phyloP scores from a whole-genome alignment of 768 basidiomycete species.

The Leccinum subgranulosum region DNA sequence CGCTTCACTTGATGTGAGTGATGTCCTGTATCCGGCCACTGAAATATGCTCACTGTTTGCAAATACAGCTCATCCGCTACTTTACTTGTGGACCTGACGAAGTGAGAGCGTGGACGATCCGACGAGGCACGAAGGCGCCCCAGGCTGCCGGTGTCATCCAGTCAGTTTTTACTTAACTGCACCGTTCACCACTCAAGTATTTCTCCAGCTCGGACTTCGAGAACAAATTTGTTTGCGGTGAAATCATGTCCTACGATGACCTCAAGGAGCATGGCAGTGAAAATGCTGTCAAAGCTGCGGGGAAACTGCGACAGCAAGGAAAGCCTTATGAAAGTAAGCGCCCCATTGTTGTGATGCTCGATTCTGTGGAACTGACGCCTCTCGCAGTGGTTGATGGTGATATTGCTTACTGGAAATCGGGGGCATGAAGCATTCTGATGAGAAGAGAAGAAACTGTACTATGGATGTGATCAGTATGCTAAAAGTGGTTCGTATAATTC shows the following conservation, averaged over 20 bases:
- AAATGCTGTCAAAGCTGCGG: conserved; percentile 87
- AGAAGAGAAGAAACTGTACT: conserved; percentile 5
- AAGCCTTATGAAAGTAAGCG: conserved; percentile 92
- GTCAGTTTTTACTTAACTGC: conserved; percentile 40
- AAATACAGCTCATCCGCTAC: conserved; percentile 81
- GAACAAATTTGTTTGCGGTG: conserved; percentile 96
- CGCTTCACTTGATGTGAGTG: conserved; percentile 71
- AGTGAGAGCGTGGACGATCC: conserved; percentile 97
- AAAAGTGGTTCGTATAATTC: conserved; percentile 15
- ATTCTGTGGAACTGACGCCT: conserved; percentile 5
- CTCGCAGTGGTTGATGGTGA: conserved; percentile 78
- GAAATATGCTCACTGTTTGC: neutral
- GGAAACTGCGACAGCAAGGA: conserved; percentile 93
- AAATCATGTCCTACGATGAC: conserved; percentile 92
- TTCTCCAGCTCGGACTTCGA: conserved; percentile 83
- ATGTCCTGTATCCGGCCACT: neutral
- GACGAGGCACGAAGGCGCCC: conserved; percentile 91
- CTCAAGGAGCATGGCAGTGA: conserved; percentile 91
- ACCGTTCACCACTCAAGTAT: neutral
- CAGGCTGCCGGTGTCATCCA: conserved; percentile 99
- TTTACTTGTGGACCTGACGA: conserved; percentile 97
- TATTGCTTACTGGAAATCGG: conserved; percentile 90
- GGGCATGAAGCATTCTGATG: conserved; percentile 35
- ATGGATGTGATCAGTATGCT: conserved; percentile 7
- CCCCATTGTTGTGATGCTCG: neutral